Evolutionary conservation across 768 basidiomycete species (phyloP).

Genomic region (Lactarius psammicola): DNA sequence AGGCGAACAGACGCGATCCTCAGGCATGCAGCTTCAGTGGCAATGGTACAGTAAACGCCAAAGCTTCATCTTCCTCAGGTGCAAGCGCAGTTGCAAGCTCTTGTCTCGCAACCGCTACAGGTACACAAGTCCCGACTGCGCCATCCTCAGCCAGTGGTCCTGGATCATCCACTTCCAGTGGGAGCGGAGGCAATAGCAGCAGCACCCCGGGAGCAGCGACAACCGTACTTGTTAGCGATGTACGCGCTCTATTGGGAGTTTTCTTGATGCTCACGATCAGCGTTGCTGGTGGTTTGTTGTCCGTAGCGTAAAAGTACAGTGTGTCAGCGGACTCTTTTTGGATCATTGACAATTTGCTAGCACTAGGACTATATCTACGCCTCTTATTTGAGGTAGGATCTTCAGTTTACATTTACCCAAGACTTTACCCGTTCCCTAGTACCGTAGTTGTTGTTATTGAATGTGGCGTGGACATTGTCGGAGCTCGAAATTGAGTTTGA

Average conservation of each 20-base stretch:
- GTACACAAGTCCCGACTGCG: slow-evolving; percentile 61
- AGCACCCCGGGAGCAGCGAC: slow-evolving; percentile 34
- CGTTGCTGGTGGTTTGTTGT: slow-evolving; percentile 45
- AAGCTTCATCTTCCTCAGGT: slow-evolving; percentile 49
- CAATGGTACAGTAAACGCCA: slow-evolving; percentile 73
- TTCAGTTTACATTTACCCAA: background rate
- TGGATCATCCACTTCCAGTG: slow-evolving; percentile 8
- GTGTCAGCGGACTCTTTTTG: slow-evolving; percentile 8
- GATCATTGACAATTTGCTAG: slow-evolving; percentile 10
- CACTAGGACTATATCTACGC: background rate
- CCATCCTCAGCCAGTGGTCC: slow-evolving; percentile 33
- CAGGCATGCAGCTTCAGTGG: slow-evolving; percentile 78
- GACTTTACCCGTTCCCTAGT: background rate
- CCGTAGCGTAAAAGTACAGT: slow-evolving; percentile 37
- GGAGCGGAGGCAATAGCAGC: slow-evolving; percentile 34
- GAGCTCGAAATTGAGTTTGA: slow-evolving; percentile 29
- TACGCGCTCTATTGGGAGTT: slow-evolving; percentile 41
- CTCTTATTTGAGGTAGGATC: slow-evolving; percentile 6
- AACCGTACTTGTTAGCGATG: slow-evolving; percentile 32
- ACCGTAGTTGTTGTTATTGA: background rate
- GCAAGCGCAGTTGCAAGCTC: slow-evolving; percentile 59
- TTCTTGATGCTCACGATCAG: slow-evolving; percentile 38
- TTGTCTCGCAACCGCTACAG: slow-evolving; percentile 61
- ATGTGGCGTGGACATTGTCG: slow-evolving; percentile 29
- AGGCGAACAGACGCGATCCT: slow-evolving; percentile 53